These are phyloP conservation scores for Cutaneotrichosporon cyanovorans DNA, from an alignment of 1,284 basidiomycete species.

Conservation along the genomic window DNA sequence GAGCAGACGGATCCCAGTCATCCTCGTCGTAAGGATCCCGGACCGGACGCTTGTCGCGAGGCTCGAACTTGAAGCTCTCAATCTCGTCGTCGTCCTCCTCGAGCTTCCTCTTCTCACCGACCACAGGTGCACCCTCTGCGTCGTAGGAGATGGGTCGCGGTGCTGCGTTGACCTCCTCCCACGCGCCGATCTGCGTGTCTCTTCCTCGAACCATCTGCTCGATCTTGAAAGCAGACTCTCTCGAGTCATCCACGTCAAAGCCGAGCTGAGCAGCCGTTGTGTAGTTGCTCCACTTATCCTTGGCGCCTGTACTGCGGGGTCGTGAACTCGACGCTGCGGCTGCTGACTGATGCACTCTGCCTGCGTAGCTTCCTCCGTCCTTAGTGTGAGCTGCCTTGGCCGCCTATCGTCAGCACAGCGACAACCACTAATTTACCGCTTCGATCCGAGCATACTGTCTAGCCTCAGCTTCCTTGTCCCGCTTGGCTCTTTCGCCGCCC, in stretches of 20 bases:
- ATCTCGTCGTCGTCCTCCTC: constrained; percentile 23
- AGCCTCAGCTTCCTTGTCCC: constrained; percentile 76
- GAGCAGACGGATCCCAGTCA: constrained; percentile 31
- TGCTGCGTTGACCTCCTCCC: constrained; percentile 59
- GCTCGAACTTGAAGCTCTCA: constrained; percentile 28
- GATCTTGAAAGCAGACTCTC: constrained; percentile 48
- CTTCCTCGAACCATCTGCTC: constrained; percentile 55
- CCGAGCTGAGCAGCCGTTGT: constrained; percentile 76
- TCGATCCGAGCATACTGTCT: constrained; percentile 80
- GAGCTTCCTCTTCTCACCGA: background rate
- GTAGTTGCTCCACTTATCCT: constrained; percentile 74
- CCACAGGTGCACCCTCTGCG: background rate
- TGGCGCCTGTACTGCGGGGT: too few relatives aligned
- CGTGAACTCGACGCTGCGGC: too few relatives aligned
- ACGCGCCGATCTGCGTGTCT: constrained; percentile 72
- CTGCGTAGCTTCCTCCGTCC: constrained; percentile 9
- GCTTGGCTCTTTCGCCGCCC: constrained; percentile 76
- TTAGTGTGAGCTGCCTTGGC: constrained; percentile 24
- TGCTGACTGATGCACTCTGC: background rate
- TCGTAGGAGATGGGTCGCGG: background rate
- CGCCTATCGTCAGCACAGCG: constrained; percentile 17
- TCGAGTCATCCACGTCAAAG: constrained; percentile 59
- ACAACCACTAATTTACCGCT: constrained; percentile 52
- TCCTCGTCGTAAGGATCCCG: constrained; percentile 38
- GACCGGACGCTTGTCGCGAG: constrained; percentile 23